A percentile compares a stretch with the other conserved stretches of the same genome.
phyloP scores from a whole-genome alignment of 208 protist genomes.

The Tritrichomonas musculus region DNA sequence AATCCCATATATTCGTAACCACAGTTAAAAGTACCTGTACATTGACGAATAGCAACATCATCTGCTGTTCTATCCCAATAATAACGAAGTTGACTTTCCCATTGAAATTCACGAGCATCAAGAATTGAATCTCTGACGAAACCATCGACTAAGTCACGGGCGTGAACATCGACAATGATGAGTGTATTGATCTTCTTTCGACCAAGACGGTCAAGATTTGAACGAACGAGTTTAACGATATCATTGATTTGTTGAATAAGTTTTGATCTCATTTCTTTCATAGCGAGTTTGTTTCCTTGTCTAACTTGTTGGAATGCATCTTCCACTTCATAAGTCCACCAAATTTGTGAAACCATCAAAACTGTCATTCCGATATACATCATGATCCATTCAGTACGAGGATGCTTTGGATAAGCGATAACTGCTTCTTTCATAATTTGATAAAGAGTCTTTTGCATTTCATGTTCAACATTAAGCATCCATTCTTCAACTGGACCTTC shows the following conservation, averaged over 20 bases:
- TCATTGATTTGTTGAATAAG: conserved; percentile 80
- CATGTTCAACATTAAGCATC: conserved; percentile 83
- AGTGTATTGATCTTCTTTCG: conserved; percentile 96
- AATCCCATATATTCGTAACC: conserved; percentile 98
- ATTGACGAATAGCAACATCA: conserved; percentile 85
- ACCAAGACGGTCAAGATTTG: conserved; percentile 70
- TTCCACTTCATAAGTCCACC: conserved; percentile 96
- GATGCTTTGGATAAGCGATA: conserved; percentile 85
- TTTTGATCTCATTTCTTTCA: conserved; percentile 81
- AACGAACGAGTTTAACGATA: conserved; percentile 82
- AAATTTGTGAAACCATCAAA: conserved; percentile 88
- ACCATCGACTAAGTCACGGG: conserved; percentile 91
- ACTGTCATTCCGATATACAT: conserved; percentile 84
- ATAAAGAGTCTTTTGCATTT: conserved; percentile 80
- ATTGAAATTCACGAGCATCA: conserved; percentile 93
- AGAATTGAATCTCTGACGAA: conserved; percentile 93
- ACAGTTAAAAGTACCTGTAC: conserved; percentile 84
- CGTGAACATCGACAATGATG: conserved; percentile 98
- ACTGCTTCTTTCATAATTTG: conserved; percentile 87
- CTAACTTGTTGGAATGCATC: conserved; percentile 74
- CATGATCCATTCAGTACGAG: conserved; percentile 81
- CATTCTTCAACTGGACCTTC: conserved; percentile 86
- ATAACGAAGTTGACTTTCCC: conserved; percentile 95
- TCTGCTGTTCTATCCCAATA: conserved; percentile 89
- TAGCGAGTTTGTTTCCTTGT: conserved; percentile 74